Base-by-base conservation (phyloP, 305 asterid genomes). In the Coffea humblotiana region DNA sequence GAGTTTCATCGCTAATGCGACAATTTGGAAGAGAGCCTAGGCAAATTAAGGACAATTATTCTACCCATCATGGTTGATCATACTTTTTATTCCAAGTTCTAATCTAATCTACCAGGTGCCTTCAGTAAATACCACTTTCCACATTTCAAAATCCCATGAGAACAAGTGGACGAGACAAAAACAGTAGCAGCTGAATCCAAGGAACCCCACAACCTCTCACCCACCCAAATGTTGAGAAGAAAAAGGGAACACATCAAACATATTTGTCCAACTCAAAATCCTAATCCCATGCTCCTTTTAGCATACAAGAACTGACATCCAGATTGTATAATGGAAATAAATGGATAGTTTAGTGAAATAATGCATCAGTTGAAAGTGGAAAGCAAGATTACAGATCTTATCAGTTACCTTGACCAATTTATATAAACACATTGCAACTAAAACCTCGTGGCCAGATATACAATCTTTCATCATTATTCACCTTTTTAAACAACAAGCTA, bases 231-330 rank as follows among this genome's bases (percentile, higher is more conserved):
- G 80, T 82, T 65, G 47, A 71, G 73, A 66, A 32, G 47, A n/a
- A 21, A 72, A 81, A 74, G 80, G 65, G 60, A 77, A 86, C 88
- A 88, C 77, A 89, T 84, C 84, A 88, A 78, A 83, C 78, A 76
- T n/a, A n/a, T n/a, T 11, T 82, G 91, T 90, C 85, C 80, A 80
- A 49, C 71, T 82, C 90, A 87, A 83, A 87, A 37, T 37, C 86
- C 89, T 82, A 87, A 90, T 90, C 91, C 91, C 84, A 86, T 89
- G 85, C 82, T 86, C 89, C 88, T 80, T 90, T 85, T 82, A 85
- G 83, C 88, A 88, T 95, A 91, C 96, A 90, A 86, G 89, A 90
- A 75, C 87, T 87, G 90, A 84, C 90, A 89, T 82, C n/a, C n/a
- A n/a, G n/a, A n/a, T n/a, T n/a, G n/a, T n/a, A n/a, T n/a, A n/a